Percentiles rank a stretch among this genome's conserved stretches.
phyloP scores from a whole-genome alignment of 352 stramenopile genomes.

The Phytophthora litchii region DNA sequence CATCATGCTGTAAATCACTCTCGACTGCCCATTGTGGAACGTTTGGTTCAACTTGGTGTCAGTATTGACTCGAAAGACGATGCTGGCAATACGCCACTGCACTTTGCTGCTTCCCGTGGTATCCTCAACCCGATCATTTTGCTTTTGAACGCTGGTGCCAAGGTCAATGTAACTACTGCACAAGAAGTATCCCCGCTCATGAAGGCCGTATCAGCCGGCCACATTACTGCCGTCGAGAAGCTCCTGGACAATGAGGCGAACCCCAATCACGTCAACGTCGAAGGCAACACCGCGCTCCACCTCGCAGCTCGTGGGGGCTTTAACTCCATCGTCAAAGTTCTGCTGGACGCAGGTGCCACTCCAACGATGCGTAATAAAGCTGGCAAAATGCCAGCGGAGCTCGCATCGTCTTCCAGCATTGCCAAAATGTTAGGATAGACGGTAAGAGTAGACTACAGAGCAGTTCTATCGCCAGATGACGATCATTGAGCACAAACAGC shows the following conservation, averaged over 20 bases:
- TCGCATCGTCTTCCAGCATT: constrained; percentile 66
- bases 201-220: constrained; percentile 84
- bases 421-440: constrained; percentile 61
- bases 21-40: constrained; percentile 56
- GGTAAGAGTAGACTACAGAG: neutral
- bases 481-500: constrained; percentile 1
- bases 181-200: constrained; percentile 88
- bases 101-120: constrained; percentile 80
- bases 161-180: constrained; percentile 73
- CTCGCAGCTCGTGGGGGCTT: constrained; percentile 85
- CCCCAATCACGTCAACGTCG: constrained; percentile 59
- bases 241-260: constrained; percentile 85
- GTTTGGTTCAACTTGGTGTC: constrained; percentile 78
- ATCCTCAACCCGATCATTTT: constrained; percentile 87
- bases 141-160: constrained; percentile 77
- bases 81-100: constrained; percentile 82
- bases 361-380: constrained; percentile 68
- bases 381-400: constrained; percentile 77
- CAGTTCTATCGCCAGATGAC: neutral
- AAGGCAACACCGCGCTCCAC: constrained; percentile 88
- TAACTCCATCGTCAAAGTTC: constrained; percentile 62
- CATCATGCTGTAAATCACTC: constrained; percentile 90
- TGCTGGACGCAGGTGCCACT: constrained; percentile 66
- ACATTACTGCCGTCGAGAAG: constrained; percentile 86
- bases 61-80: constrained; percentile 85